Percentiles rank a stretch among this genome's conserved stretches.
phyloP scores from a whole-genome alignment of 2,329 filamentous ascomycete species.

The Trichoderma citrinoviride region DNA sequence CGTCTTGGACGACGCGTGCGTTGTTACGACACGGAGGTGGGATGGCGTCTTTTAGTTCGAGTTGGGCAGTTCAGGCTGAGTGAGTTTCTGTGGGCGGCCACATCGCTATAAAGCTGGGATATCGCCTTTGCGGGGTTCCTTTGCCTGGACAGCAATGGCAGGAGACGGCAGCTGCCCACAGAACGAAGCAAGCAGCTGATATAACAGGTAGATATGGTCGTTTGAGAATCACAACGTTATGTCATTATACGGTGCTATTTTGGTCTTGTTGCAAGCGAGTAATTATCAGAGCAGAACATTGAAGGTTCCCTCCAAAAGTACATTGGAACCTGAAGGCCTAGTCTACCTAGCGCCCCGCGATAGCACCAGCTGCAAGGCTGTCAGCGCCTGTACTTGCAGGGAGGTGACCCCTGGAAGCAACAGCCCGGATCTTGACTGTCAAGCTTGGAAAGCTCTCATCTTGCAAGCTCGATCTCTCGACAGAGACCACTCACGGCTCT shows the following conservation, averaged over 20 bases:
- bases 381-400: neutral
- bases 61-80: neutral
- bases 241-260: too few relatives aligned
- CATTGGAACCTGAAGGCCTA: too few relatives aligned
- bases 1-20: constrained; percentile 13
- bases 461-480: neutral
- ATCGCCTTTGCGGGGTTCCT: constrained; percentile 6
- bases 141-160: neutral
- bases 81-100: neutral
- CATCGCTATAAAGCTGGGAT: constrained; percentile 15
- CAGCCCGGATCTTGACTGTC: neutral
- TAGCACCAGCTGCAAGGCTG: constrained; percentile 1
- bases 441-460: neutral
- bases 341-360: neutral
- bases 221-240: too few relatives aligned
- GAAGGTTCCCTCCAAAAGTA: too few relatives aligned
- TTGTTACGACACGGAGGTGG: neutral
- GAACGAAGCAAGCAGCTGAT: too few relatives aligned
- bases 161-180: too few relatives aligned
- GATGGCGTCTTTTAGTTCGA: neutral
- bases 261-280: too few relatives aligned
- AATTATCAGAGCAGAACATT: too few relatives aligned
- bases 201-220: too few relatives aligned
- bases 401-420: constrained; percentile 3
- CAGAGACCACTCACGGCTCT: neutral